Base-by-base conservation (phyloP, 2,329 filamentous ascomycete species). In the Pestalotiopsis fici region DNA sequence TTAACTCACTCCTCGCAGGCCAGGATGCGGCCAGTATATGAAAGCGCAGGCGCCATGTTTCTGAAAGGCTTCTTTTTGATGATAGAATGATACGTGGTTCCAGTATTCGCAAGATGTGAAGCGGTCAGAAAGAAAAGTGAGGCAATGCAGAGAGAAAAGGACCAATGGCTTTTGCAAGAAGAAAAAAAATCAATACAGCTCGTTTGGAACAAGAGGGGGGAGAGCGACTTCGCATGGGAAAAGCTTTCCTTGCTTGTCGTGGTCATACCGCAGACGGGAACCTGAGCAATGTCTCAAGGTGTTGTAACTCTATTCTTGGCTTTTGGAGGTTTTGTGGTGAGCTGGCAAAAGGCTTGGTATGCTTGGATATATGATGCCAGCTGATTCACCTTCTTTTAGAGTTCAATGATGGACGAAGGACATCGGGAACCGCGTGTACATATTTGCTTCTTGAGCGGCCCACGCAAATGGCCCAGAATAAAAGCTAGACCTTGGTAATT, bases 1-100 rank as follows among this genome's bases (percentile, higher is more conserved):
- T 50, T 9, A 9, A 65, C 64, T 59, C 57, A 65, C 64, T 65
- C 64, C 37, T 65, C 64, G 25, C 64, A 65, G 21, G 64, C 64
- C 15, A 59, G 54, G 3, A 59, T 25, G 25, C 50, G 64, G 23
- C 64, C 64, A 54, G 56, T 59, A 28, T 59, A 59, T 21, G n/a
- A 39, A 25, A 31, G 21, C 5, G 39, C 39, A 18, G 60, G 60
- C 23, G 60, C 60, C 60, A 63, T 61, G 59, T 59, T 31, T 25
- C 23, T 18, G 55, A 13, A 27, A 18, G n/a, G 6, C 12, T 11
- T 7, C 9, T 31, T 1, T 59, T 7, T 59, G 23, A 7, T 25
- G 12, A n/a, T 15, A 11, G 11, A 31, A 27, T 13, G 31, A 21
- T 6, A 3, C 59, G 55, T 3, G 21, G 11, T 25, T 27, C 11